Base-by-base conservation (phyloP, 176 grass and related monocot species). In the Typha latifolia region DNA sequence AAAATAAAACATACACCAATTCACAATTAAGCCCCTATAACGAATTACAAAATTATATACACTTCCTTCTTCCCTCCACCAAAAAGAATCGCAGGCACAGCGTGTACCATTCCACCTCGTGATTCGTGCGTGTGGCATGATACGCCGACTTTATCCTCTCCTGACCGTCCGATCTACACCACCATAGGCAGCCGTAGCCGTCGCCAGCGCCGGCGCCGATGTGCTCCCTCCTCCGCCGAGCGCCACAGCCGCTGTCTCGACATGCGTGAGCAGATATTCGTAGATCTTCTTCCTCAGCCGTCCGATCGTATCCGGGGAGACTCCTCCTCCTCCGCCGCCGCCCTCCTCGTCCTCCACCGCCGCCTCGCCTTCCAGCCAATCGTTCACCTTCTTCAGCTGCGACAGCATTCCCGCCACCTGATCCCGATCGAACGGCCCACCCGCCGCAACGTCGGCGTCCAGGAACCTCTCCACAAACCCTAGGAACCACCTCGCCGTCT, bases 391-490 rank as follows among this genome's bases (percentile, higher is more conserved):
- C 85, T 92, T 97, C 69, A 97, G 78, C 73, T 92, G 88, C 43
- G 88, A 85, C 23, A 97, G 86, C 88, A 89, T 92, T 71, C 74
- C 67, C 14, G 88, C 89, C 3, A 82, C 88, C 26, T 76, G 69
- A 70, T 97, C 93, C 12, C 81, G 82, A 64, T 97, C 89, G 71
- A 76, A 86, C 13, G 76, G 83, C 51, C 68, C 80, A 5, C 69
- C 77, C 14, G 78, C 77, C 7, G 73, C 66, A 19, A 76, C 72
- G 73, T 96, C 84, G 47, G 91, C 84, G 50, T 97, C 89, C 27
- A 97, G 77, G 80, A 97, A 93, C 73, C 83, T 79, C 81, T 97
- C 94, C 62, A 92, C 82, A 74, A 97, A 97, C 77, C 69, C 81
- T 70, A 93, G 72, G 85, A 97, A 97, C 94, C 94, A 97, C 15